Base-by-base conservation (phyloP, 106 monocot genomes). In the Dendrobium nobile region DNA sequence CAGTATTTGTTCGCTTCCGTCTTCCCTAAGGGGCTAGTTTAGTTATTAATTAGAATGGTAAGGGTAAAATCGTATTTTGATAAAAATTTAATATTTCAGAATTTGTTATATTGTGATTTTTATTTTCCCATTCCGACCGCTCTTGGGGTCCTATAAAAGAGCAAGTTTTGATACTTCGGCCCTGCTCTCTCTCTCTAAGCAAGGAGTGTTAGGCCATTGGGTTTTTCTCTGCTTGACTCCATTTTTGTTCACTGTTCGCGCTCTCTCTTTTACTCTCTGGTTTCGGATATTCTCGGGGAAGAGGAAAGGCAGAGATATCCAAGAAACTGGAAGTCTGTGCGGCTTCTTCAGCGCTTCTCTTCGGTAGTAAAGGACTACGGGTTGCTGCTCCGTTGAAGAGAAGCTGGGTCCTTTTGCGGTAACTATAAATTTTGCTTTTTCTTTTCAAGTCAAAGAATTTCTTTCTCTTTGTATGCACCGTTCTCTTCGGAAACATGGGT, bases 121-220 rank as follows among this genome's bases (percentile, higher is more conserved):
- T 42, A 3, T 0, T 10, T 37, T 37, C 0, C 37, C 37, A 44
- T 75, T 76, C 20, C 47, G 43, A 13, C 76, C 45, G 45, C 8
- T 76, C 24, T 54, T 48, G 47, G 54, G 54, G 16, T 77, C 31
- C 77, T 54, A 77, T 77, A 77, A 77, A 77, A 77, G 18, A 54
- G 26, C 54, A 4, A 70, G 70, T 37, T 37, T 70, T 70, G 68
- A 4, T 70, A 9, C 9, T 15, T 41, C 70, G 26, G 5, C 2
- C 33, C 16, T 17, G 40, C 67, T 22, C 48, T 28, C 13, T 8
- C 59, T 42, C 75, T 75, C 43, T 45, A 4, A 33, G 22, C 37
- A 16, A 37, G 37, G 27, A 27, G 19, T 67, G 67, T 26, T 9
- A 9, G 27, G 37, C 56, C 56, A 27, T 55, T 75, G 24, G 10